Evolutionary conservation across 371 early-diverging fungal genomes (phyloP), one percentile per base, ranked within the genome.

Genomic region (Basidiobolus heterosporus): DNA sequence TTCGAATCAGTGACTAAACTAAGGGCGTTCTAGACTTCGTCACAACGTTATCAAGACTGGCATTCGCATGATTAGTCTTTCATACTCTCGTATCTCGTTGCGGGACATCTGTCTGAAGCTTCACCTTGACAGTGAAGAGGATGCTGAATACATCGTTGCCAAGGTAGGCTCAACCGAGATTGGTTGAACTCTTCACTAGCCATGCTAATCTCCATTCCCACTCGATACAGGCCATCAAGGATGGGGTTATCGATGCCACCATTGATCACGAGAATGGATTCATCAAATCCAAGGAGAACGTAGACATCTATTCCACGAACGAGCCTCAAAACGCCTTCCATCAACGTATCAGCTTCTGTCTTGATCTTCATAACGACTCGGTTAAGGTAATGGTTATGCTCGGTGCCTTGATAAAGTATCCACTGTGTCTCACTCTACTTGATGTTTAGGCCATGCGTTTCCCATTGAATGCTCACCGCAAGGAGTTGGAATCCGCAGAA

Each of bases 1-100:
- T 20, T 36, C 1, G 38, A 30, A 6, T 18, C 38, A 21, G 19
- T n/a, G n/a, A n/a, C n/a, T n/a, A n/a, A n/a, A n/a, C n/a, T n/a
- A n/a, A n/a, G n/a, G n/a, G n/a, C n/a, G n/a, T n/a, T n/a, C n/a
- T 22, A 72, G 78, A 57, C 68, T 97, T 41, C 91, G 94, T 44
- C 96, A 97, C 66, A 94, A 94, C 60, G 98, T 97, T 46, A 95
- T 97, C 73, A 95, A 92, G 75, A 83, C 98, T 1, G 98, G 96
- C 44, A 82, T 97, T 47, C 84, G 95, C 41, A 88, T 85, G 83
- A 90, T 97, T 61, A 82, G 83, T 61, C 56, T 90, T 46, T 82
- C 92, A 2, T 97, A 97, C 64, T 88, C 92, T 16, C 82, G 86
- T 46, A 94, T 97, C 50, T 87, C 93, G n/a, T 69, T 97, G 53